Evolutionary conservation across 1,284 basidiomycete genomes (phyloP).

Genomic region (Marasmius tenuissimus): DNA sequence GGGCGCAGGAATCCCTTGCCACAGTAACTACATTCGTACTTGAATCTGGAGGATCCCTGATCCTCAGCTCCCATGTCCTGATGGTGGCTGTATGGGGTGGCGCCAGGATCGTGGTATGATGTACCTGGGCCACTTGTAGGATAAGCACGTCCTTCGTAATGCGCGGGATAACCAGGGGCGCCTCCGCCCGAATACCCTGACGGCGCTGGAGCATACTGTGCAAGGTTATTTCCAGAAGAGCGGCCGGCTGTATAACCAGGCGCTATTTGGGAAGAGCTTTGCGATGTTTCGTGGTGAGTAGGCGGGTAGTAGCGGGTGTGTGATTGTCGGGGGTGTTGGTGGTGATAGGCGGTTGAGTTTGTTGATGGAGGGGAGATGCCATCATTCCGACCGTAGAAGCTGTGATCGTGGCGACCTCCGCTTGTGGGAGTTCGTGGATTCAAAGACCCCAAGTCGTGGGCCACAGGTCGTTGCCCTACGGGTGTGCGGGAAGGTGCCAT

Average conservation of each 20-base stretch:
- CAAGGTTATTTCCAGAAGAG: neutral
- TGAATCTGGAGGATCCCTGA: conserved; percentile 4
- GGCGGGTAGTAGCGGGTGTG: conserved; percentile 1
- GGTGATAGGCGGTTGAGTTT: conserved; percentile 1
- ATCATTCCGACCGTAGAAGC: neutral
- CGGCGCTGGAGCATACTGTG: neutral
- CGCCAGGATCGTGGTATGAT: neutral
- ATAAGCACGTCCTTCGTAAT: neutral
- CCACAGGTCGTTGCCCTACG: neutral
- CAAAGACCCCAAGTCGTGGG: neutral
- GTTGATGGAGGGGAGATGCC: neutral
- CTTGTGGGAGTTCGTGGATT: too few relatives aligned
- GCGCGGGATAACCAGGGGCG: neutral
- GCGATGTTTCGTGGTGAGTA: neutral
- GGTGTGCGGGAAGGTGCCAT: neutral
- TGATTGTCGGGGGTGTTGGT: neutral
- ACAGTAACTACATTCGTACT: conserved; percentile 20
- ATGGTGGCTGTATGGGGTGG: neutral
- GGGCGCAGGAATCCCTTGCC: conserved; percentile 19
- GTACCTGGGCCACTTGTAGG: neutral
- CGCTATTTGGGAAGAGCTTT: neutral
- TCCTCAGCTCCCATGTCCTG: conserved; percentile 5
- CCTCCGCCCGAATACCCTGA: neutral
- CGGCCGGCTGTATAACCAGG: neutral
- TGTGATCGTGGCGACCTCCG: neutral